Evolutionary conservation across 805 yeast genomes (phyloP), one percentile per base, ranked within the genome.

Genomic region (Kodamaea hsintzibuensis): DNA sequence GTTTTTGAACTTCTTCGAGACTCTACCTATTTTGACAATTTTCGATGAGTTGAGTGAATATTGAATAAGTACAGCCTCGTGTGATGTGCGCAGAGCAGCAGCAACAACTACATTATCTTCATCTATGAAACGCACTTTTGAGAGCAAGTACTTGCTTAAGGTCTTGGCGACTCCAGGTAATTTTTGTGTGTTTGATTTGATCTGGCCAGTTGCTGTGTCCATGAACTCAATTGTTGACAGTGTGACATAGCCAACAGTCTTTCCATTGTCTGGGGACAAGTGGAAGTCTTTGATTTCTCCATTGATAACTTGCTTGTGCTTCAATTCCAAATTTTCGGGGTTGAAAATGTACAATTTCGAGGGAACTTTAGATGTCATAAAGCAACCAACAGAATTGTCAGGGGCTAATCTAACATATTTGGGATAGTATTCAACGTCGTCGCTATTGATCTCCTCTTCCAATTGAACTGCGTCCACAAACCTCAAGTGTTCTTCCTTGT

Each of bases 351-450:
- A 85, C 16, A 89, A 74, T 4, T 79, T 70, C 0, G 90, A 82
- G 0, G 95, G 93, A 6, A 77, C 71, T 18, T 78, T 75, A 14
- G 93, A 84, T 22, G 92, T 84, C 54, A 89, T 84, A 54, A 88
- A 74, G 1, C 86, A 89, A 6, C 89, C 89, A 8, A 82, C 72
- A 1, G 82, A 64, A n/a, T 83, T 85, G 62, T 85, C 85, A 17
- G 74, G 70, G 0, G 91, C 74, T 19, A 89, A 66, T 30, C 76
- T 71, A 2, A 89, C 80, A 17, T 82, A 68, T 65, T 89, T 90
- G 45, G 84, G 86, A 64, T 87, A 88, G 45, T 82, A 87, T 10
- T 81, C 82, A 10, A 59, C 57, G 40, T 64, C 62, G 13, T 67
- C 71, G 44, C 61, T 58, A 57, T 56, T 49, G 77, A 69, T 56